Percentiles rank a stretch among this genome's conserved stretches.
Evolutionary conservation across 2,329 filamentous ascomycete species (phyloP).

Genomic region (Periconia sp.): DNA sequence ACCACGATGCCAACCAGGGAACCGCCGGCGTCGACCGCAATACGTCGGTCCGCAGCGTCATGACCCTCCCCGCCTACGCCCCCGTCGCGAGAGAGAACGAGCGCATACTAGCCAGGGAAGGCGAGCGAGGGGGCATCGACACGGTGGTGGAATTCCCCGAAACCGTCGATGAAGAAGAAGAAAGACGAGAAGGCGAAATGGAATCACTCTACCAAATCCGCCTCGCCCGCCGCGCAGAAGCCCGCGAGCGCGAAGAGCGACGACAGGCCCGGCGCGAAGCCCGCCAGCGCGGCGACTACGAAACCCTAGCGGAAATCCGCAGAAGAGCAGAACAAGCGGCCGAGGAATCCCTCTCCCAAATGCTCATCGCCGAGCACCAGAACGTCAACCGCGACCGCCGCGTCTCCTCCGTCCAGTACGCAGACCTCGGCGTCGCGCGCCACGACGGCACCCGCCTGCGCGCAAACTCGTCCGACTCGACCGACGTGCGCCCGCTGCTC

Average conservation of each 20-base stretch:
- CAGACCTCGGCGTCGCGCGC: slow-evolving; percentile 71
- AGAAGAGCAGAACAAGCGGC: slow-evolving; percentile 51
- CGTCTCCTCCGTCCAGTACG: slow-evolving; percentile 76
- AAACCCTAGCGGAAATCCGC: slow-evolving; percentile 63
- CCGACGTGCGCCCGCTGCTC: slow-evolving; percentile 70
- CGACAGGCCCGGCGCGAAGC: slow-evolving; percentile 71
- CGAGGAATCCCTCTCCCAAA: slow-evolving; percentile 43
- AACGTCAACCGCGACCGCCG: slow-evolving; percentile 64
- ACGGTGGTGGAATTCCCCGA: slow-evolving; percentile 84
- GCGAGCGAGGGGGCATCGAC: slow-evolving; percentile 89
- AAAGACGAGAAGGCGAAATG: slow-evolving; percentile 85
- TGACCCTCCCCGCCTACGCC: slow-evolving; percentile 88
- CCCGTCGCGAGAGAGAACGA: slow-evolving; percentile 73
- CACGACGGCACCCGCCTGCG: slow-evolving; percentile 77
- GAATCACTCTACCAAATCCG: slow-evolving; percentile 89
- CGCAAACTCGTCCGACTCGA: slow-evolving; percentile 68
- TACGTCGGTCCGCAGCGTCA: slow-evolving; percentile 86
- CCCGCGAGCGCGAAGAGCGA: slow-evolving; percentile 76
- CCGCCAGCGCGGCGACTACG: slow-evolving; percentile 68
- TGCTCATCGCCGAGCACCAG: slow-evolving; percentile 62
- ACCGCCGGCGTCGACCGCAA: slow-evolving; percentile 68
- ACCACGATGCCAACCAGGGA: slow-evolving; percentile 27
- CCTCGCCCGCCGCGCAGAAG: slow-evolving; percentile 71
- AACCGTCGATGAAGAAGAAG: slow-evolving; percentile 76
- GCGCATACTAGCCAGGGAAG: slow-evolving; percentile 81